A percentile compares a stretch with the other conserved stretches of the same genome.
Evolutionary conservation across 78 protist species (phyloP).

Genomic region (Isochrysis galbana): DNA sequence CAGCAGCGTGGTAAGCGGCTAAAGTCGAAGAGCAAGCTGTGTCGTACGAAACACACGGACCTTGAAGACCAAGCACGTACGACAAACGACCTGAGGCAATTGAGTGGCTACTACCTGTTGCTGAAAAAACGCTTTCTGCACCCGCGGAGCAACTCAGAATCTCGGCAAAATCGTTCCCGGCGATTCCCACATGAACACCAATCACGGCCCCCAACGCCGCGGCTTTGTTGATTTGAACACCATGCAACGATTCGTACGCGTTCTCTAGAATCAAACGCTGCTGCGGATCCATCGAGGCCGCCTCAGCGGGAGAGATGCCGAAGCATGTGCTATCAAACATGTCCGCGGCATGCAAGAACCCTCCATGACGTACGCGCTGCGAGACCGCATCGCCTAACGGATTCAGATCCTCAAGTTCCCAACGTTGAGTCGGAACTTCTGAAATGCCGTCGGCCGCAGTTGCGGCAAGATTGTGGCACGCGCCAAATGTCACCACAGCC

Average conservation of each 20-base stretch:
- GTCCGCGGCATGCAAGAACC: not conserved
- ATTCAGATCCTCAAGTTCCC: not conserved
- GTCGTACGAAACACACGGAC: not conserved
- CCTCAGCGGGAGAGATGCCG: not conserved
- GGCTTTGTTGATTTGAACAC: not conserved
- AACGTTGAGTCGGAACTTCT: not conserved
- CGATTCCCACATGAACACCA: conserved; percentile 3
- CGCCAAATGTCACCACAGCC: not conserved
- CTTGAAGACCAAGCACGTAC: not conserved
- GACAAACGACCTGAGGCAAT: not conserved
- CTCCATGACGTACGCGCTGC: not conserved
- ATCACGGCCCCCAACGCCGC: not conserved
- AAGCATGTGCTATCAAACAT: not conserved
- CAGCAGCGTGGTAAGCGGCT: not conserved
- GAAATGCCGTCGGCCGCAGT: not conserved
- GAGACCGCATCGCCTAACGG: not conserved
- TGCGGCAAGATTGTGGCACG: not conserved
- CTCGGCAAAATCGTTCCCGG: not conserved
- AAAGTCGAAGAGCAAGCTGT: not conserved
- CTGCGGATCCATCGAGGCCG: conserved; percentile 5
- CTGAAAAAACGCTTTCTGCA: not conserved
- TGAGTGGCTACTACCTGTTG: not conserved
- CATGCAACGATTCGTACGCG: not conserved
- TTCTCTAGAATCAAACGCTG: not conserved
- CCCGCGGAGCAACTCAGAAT: not conserved